These are phyloP conservation scores for Exserohilum rostratum DNA, from an alignment of 2,329 filamentous ascomycete species.

Conservation along the genomic window DNA sequence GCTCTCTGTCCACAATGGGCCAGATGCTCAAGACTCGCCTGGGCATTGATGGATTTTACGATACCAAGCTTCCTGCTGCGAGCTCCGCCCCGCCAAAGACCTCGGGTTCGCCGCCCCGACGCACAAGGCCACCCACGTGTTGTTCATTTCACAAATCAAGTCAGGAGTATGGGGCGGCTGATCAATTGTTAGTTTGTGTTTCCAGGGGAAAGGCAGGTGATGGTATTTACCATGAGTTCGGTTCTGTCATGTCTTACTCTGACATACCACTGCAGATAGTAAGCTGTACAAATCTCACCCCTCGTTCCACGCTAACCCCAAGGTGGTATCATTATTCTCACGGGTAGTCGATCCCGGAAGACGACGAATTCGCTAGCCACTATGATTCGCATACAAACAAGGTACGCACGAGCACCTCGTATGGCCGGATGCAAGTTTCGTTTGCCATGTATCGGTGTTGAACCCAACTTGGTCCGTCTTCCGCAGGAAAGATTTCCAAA, in stretches of 20 bases:
- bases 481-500: background rate
- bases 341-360: background rate
- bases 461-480: background rate
- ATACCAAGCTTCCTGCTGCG: background rate
- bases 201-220: background rate
- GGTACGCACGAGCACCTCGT: background rate
- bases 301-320: background rate
- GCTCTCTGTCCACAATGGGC: background rate
- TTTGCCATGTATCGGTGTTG: background rate
- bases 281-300: background rate
- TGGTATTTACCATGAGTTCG: background rate
- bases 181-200: background rate
- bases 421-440: background rate
- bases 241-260: background rate
- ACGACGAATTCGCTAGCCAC: background rate
- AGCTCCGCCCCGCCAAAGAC: background rate
- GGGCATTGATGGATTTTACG: conserved; percentile 1
- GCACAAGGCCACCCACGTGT: background rate
- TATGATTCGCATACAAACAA: background rate
- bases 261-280: too few species aligned
- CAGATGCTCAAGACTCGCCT: conserved; percentile 1
- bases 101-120: background rate
- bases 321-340: background rate
- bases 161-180: background rate
- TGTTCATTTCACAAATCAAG: background rate